Base-by-base conservation (phyloP, 169 alveolate species). In the Ophryocystis elektroscirrha region DNA sequence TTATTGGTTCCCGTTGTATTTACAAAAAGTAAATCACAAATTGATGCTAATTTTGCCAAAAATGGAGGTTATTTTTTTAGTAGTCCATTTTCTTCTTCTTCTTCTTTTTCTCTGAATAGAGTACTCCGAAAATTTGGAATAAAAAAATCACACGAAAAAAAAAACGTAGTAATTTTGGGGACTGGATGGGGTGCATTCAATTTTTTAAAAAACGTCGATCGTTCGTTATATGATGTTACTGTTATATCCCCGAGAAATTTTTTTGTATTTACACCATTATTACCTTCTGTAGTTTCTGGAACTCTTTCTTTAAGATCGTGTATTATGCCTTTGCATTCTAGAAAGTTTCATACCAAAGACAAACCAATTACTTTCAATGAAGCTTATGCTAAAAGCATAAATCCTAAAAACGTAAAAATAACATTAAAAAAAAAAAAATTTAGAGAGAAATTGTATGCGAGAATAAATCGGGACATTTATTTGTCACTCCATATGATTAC, bases 241-340 rank as follows among this genome's bases (percentile, higher is more conserved):
- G 50, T 51, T 23, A 20, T 59, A 6, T 59, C 67, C 5, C 67
- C 67, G 18, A 54, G 67, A 4, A 59, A 59, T 24, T 59, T 52
- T 32, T 59, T 59, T 46, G 46, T 57, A 5, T 59, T 59, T 18
- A 59, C 67, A 32, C 67, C 67, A 15, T 57, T 59, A 4, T 56
- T 59, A 12, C 67, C 67, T 24, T 51, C 63, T 20, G 67, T 59
- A 38, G 51, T 60, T 35, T 47, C 61, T 2, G 67, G 67, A n/a
- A 59, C 67, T 2, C 61, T 59, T 23, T 36, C 67, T 5, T 57
- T 61, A n/a, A 47, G 32, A 45, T 22, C 54, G 36, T 59, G 67
- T 35, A 45, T 59, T 15, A 57, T 52, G 25, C 19, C 29, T 22
- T n/a, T 57, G 22, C 23, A 51, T 15, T 42, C 25, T 23, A 20